phyloP scores from a whole-genome alignment of 2,329 filamentous ascomycete species.

The Diaporthe australafricana region DNA sequence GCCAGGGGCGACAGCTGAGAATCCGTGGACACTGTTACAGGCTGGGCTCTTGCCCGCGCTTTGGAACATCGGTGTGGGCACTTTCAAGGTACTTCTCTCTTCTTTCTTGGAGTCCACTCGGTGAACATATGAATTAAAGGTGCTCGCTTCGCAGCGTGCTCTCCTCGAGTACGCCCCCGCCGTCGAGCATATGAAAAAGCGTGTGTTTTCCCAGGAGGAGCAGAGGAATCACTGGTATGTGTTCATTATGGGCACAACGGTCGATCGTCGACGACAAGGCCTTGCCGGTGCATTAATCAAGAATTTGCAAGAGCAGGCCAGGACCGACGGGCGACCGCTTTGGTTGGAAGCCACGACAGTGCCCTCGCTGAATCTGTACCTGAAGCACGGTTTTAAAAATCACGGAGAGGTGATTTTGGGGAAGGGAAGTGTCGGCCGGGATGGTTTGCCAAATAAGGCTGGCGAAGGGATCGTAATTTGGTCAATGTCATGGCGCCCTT shows the following conservation, averaged over 20 bases:
- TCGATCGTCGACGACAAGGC: neutral
- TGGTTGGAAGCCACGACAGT: constrained; percentile 28
- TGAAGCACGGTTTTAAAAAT: constrained; percentile 12
- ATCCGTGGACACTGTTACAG: neutral
- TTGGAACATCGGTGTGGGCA: neutral
- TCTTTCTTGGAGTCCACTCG: accelerated
- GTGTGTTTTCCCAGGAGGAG: neutral
- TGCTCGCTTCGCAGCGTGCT: constrained; percentile 4
- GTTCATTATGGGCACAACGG: constrained; percentile 23
- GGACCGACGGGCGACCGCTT: neutral
- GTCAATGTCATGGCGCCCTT: constrained; percentile 23
- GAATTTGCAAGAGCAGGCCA: constrained; percentile 1
- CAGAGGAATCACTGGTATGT: constrained; percentile 16
- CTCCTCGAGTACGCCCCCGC: neutral
- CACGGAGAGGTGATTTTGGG: neutral
- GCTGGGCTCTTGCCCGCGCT: neutral
- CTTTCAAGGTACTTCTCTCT: neutral
- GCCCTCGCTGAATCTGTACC: constrained; percentile 2
- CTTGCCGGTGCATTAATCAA: neutral
- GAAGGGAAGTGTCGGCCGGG: constrained; percentile 3
- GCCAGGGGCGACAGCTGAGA: neutral
- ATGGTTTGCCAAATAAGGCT: constrained; percentile 3
- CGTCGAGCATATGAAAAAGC: neutral
- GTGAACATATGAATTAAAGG: neutral
- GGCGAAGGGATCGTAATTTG: constrained; percentile 25